phyloP scores from a whole-genome alignment of 257 asterid species.

The Capsicum rhomboideum region DNA sequence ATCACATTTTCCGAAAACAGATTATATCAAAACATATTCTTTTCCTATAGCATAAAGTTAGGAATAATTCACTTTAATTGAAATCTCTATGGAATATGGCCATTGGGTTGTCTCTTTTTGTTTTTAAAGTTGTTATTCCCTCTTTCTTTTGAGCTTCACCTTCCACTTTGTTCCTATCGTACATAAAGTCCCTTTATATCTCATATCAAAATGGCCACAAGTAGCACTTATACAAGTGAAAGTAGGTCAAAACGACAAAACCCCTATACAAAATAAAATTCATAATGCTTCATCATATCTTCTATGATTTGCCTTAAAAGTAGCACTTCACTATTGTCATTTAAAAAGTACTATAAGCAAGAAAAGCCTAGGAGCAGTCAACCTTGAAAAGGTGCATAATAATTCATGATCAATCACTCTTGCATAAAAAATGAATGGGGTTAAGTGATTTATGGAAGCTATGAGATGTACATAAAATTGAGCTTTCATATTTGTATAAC shows the following conservation, averaged over 20 bases:
- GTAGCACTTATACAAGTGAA: neutral
- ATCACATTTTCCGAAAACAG: neutral
- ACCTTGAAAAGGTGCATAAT: neutral
- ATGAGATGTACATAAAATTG: neutral
- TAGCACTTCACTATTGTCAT: neutral
- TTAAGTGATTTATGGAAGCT: neutral
- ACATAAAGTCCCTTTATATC: neutral
- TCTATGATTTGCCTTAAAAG: neutral
- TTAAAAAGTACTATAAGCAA: neutral
- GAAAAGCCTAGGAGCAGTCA: neutral
- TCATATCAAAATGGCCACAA: neutral
- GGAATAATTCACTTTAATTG: neutral
- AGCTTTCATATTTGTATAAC: neutral
- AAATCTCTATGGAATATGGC: too few species aligned
- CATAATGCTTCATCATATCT: neutral
- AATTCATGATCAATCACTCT: neutral
- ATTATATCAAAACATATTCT: neutral
- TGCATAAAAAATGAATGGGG: neutral
- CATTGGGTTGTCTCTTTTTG: neutral
- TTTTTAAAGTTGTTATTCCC: neutral
- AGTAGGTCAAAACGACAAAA: neutral
- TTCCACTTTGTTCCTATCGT: neutral
- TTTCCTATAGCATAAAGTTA: neutral
- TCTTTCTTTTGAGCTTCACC: neutral
- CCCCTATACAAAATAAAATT: neutral